Evolutionary conservation across 768 basidiomycete species (phyloP), one percentile per base, ranked within the genome.

Genomic region (Macrocybe gigantea): DNA sequence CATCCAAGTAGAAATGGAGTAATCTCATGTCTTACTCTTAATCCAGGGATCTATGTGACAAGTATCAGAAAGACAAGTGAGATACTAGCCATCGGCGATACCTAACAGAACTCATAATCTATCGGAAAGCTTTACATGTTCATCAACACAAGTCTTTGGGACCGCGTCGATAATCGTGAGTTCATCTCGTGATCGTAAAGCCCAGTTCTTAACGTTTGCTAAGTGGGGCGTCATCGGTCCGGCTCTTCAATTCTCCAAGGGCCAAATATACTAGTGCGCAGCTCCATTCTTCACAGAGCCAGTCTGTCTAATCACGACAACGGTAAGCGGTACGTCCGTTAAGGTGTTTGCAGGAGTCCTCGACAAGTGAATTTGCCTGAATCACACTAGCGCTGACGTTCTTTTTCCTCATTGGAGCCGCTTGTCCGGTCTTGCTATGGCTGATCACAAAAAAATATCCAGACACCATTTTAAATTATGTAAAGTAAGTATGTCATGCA

Each of bases 371-470:
- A 22, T 49, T 15, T 47, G 6, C 11, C 32, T 36, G 3, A 11
- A 29, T 32, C 10, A 7, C 33, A 22, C 1, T 15, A 78, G 82
- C 73, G 4, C 64, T 90, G 14, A 60, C 78, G 12, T 81, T 79
- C 49, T 89, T 88, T 67, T 91, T 92, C 70, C 64, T 87, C 43
- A 69, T 85, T 38, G 89, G 90, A 30, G 80, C 84, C 6, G 54
- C 79, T 10, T 76, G 80, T 32, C 88, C 88, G 0, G 56, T 86
- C 40, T 57, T 80, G 35, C 71, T 79, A 12, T 89, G 79, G 78
- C 47, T 83, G 11, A 55, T 86, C 49, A 77, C 80, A 51, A 79
- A 74, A 57, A 69, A 66, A 60, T 86, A 80, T 63, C 86, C 85
- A 5, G 73, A 80, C 44, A 76, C 73, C 22, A 72, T 77, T 50